These are phyloP conservation scores for Harrya chromipes DNA, from an alignment of 768 basidiomycete species.

Conservation along the genomic window DNA sequence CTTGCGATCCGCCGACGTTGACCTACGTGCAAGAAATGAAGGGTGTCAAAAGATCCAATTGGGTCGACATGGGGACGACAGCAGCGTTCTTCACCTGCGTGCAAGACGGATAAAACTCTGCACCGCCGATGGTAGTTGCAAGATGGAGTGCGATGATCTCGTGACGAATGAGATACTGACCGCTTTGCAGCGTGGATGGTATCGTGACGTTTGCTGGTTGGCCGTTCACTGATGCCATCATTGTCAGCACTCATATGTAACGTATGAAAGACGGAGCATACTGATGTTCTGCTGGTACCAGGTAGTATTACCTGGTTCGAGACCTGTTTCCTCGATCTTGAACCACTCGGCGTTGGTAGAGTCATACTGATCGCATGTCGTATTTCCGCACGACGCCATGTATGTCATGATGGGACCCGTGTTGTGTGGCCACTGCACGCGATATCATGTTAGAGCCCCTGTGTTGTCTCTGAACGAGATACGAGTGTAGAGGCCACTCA, in stretches of 20 bases:
- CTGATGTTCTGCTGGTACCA: slow-evolving; percentile 59
- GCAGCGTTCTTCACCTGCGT: slow-evolving; percentile 34
- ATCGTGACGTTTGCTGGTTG: slow-evolving; percentile 39
- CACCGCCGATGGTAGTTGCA: slow-evolving; percentile 53
- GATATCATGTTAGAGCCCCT: background rate
- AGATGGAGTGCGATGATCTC: slow-evolving; percentile 80
- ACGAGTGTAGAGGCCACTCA: slow-evolving; percentile 12
- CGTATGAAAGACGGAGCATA: slow-evolving; percentile 30
- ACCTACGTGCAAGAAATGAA: slow-evolving; percentile 34
- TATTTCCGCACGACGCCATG: slow-evolving; percentile 59
- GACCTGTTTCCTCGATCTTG: slow-evolving; percentile 60
- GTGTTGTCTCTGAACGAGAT: background rate
- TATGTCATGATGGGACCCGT: slow-evolving; percentile 74
- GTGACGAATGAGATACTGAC: slow-evolving; percentile 74
- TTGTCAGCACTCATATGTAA: background rate
- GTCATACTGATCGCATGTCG: slow-evolving; percentile 59
- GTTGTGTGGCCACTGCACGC: slow-evolving; percentile 48
- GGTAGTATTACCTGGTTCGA: slow-evolving; percentile 31
- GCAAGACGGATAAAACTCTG: slow-evolving; percentile 81
- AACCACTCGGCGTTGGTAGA: slow-evolving; percentile 63
- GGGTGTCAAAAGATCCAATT: background rate
- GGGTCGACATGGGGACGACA: slow-evolving; percentile 1
- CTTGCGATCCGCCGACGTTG: slow-evolving; percentile 50
- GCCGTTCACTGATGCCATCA: slow-evolving; percentile 36
- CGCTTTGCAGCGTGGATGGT: slow-evolving; percentile 54